phyloP scores from a whole-genome alignment of 345 rosid species.

The Garcia nutans region DNA sequence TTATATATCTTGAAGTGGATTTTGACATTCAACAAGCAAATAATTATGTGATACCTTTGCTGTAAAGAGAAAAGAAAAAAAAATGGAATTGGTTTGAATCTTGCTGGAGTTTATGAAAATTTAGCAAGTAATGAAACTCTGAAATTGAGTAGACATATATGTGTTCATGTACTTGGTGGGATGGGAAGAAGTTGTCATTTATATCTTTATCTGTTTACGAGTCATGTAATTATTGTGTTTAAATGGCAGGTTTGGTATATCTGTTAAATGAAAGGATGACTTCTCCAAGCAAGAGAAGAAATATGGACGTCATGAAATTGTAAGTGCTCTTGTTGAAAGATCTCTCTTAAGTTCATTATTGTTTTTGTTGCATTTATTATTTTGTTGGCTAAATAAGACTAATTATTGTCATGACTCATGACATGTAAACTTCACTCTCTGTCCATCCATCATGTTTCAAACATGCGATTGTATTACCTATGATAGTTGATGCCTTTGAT shows the following conservation, averaged over 20 bases:
- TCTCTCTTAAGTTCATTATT: neutral
- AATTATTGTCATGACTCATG: neutral
- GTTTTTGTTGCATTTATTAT: neutral
- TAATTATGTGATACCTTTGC: neutral
- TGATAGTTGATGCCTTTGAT: neutral
- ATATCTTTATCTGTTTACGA: neutral
- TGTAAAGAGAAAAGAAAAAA: neutral
- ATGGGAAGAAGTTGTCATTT: neutral
- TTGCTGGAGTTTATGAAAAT: neutral
- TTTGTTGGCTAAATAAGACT: neutral
- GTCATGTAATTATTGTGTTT: neutral
- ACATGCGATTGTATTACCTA: neutral
- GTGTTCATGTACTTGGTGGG: neutral
- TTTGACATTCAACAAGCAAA: neutral
- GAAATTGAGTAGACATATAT: neutral
- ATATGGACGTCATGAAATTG: conserved; percentile 46
- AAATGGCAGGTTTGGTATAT: neutral
- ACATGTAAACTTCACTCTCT: neutral
- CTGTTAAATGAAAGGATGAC: conserved; percentile 23
- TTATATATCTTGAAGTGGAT: neutral
- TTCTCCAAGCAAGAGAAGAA: conserved; percentile 43
- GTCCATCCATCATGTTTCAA: neutral
- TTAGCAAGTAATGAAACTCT: neutral
- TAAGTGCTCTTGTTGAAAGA: neutral
- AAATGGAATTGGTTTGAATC: neutral